Evolutionary conservation across 352 stramenopile species (phyloP).

Genomic region (Halophytophthora polymorphica): DNA sequence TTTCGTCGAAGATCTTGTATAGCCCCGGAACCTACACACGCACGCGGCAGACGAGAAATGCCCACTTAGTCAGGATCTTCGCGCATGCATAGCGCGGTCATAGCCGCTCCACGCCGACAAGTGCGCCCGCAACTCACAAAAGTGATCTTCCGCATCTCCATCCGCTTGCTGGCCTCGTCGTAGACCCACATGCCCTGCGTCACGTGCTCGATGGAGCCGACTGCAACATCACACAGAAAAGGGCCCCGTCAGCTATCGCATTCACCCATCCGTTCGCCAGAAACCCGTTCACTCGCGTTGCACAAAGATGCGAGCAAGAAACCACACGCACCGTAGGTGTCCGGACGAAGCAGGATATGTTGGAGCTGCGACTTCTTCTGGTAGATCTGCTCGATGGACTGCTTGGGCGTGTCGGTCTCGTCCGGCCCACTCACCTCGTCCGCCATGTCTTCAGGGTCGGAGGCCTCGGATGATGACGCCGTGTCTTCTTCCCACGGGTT

Average conservation of each 20-base stretch:
- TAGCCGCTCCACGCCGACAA: neutral
- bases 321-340: conserved; percentile 92
- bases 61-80: neutral
- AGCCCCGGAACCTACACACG: conserved; percentile 86
- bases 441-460: conserved; percentile 31
- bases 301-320: neutral
- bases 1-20: conserved; percentile 99
- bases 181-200: conserved; percentile 93
- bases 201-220: conserved; percentile 94
- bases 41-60: neutral
- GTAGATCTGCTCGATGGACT: conserved; percentile 92
- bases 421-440: conserved; percentile 22
- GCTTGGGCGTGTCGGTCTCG: conserved; percentile 33
- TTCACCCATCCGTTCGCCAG: conserved; percentile 1
- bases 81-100: neutral
- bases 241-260: neutral
- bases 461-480: conserved; percentile 15
- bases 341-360: conserved; percentile 96
- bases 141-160: conserved; percentile 93
- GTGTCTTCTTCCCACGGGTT: conserved; percentile 40
- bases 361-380: conserved; percentile 98
- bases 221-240: conserved; percentile 23
- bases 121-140: conserved; percentile 39
- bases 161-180: conserved; percentile 86
- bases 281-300: no score